Conservation (phyloP, 352 stramenopile genomes). For the Phytopythium montanum region DNA sequence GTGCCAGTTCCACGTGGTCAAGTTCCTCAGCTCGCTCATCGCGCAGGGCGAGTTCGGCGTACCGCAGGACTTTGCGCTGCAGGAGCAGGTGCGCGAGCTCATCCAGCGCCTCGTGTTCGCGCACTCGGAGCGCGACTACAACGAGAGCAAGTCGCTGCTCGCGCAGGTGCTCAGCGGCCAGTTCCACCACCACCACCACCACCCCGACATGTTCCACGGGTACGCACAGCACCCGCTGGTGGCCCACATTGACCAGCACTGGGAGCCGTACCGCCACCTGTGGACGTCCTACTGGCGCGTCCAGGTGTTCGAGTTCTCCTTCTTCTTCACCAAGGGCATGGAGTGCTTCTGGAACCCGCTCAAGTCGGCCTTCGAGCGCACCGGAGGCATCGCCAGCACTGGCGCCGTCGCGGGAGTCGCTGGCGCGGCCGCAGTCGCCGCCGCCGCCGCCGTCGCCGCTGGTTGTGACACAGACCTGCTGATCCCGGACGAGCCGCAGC, state of each 20-base stretch:
- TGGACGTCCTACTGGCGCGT: slow-evolving; percentile 62
- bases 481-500: slow-evolving; percentile 1
- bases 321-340: slow-evolving; percentile 60
- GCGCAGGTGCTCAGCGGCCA: slow-evolving; percentile 30
- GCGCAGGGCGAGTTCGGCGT: slow-evolving; percentile 39
- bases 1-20: slow-evolving; percentile 72
- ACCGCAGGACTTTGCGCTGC: slow-evolving; percentile 20
- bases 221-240: slow-evolving; percentile 36
- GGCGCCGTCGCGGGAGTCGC: slow-evolving; percentile 5
- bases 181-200: too few relatives aligned
- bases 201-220: slow-evolving; percentile 7
- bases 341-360: slow-evolving; percentile 62
- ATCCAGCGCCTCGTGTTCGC: slow-evolving; percentile 69
- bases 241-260: slow-evolving; percentile 45
- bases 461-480: slow-evolving; percentile 5
- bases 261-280: slow-evolving; percentile 54
- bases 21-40: slow-evolving; percentile 50
- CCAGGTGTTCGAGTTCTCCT: slow-evolving; percentile 58
- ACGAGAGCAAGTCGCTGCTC: slow-evolving; percentile 41
- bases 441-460: slow-evolving; percentile 5
- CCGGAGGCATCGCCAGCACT: slow-evolving; percentile 7
- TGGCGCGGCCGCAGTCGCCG: background rate
- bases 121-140: slow-evolving; percentile 42
- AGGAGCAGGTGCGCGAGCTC: slow-evolving; percentile 41
- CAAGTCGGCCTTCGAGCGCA: slow-evolving; percentile 51